Base-by-base conservation (phyloP, 2,329 filamentous ascomycete genomes). In the Paracoccidioides lutzii region DNA sequence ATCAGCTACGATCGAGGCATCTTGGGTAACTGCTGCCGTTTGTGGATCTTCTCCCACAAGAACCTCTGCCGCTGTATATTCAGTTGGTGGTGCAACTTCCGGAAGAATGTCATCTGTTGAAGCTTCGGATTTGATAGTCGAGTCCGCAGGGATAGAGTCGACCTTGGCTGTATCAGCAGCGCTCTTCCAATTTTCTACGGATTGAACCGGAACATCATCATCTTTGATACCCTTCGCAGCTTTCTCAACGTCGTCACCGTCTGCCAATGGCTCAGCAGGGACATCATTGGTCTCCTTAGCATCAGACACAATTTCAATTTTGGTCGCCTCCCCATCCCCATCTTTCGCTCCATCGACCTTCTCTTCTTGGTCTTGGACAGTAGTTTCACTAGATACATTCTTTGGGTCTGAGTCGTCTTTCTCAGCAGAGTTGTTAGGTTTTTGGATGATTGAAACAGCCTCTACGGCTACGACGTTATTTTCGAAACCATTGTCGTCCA, bases 401-500 rank as follows among this genome's bases (percentile, higher is more conserved):
- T 53, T 44, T 28, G 40, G 44, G 35, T 53, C 44, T 28, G 40
- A 44, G 35, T 53, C 40, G 12, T 60, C 53, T 52, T 61, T 59
- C 3, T 33, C 46, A 9, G 56, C 45, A 35, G 42, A 43, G 7
- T 55, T 33, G 32, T n/a, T 9, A 14, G 12, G 3, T 41, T 52
- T 15, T 12, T 8, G 9, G 15, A 37, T 54, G 41, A 58, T 58
- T 22, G 9, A 32, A 22, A 32, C 48, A 30, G 45, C 46, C 40
- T 58, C 55, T 10, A 56, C 58, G 32, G 59, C 55, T 10, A 60
- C 50, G 42, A 60, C 40, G 50, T 62, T 65, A 53, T 61, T 64
- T 52, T 60, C 56, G 45, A 60, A 59, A 9, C 62, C 66, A 50
- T 64, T 57, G 12, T 64, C 61, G 46, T 62, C 63, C 4, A 61